phyloP scores from a whole-genome alignment of 2,329 filamentous ascomycete species.

The Cytospora mali region DNA sequence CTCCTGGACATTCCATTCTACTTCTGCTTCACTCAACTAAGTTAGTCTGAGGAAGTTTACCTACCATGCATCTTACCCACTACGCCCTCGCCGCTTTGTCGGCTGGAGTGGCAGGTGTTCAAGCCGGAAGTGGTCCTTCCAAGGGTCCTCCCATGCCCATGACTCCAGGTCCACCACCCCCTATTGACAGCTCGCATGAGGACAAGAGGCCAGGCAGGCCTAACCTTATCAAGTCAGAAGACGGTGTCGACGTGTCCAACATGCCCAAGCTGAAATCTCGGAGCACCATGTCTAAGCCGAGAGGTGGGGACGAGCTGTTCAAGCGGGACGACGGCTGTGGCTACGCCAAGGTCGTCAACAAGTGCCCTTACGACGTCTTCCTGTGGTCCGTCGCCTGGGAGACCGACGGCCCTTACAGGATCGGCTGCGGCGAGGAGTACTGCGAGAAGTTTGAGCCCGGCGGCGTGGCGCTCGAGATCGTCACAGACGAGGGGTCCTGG shows the following conservation, averaged over 20 bases:
- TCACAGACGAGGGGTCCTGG: conserved; percentile 11
- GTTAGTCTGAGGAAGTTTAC: conserved; percentile 2
- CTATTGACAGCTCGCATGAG: not conserved
- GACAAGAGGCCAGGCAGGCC: not conserved
- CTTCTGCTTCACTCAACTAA: not conserved
- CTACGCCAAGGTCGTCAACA: conserved; percentile 24
- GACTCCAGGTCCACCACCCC: not conserved
- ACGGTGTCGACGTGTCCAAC: not conserved
- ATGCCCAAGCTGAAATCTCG: not conserved
- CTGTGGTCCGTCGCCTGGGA: conserved; percentile 25
- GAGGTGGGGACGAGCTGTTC: not conserved
- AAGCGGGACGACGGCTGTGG: not conserved
- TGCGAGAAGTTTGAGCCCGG: conserved; percentile 14
- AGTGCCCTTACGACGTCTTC: conserved; percentile 21
- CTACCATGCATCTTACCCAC: conserved; percentile 6
- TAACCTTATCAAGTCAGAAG: not conserved
- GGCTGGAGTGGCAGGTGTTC: conserved; percentile 12
- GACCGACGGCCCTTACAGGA: conserved; percentile 22
- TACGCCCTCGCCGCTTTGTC: conserved; percentile 19
- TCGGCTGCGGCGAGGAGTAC: conserved; percentile 24
- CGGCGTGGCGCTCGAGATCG: conserved; percentile 22
- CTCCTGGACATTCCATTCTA: not conserved
- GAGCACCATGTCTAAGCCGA: not conserved
- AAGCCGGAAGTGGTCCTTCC: conserved; percentile 4
- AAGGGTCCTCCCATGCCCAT: not conserved